Evolutionary conservation across 768 basidiomycete species (phyloP).

Genomic region (Agaricus sinodeliciosus): DNA sequence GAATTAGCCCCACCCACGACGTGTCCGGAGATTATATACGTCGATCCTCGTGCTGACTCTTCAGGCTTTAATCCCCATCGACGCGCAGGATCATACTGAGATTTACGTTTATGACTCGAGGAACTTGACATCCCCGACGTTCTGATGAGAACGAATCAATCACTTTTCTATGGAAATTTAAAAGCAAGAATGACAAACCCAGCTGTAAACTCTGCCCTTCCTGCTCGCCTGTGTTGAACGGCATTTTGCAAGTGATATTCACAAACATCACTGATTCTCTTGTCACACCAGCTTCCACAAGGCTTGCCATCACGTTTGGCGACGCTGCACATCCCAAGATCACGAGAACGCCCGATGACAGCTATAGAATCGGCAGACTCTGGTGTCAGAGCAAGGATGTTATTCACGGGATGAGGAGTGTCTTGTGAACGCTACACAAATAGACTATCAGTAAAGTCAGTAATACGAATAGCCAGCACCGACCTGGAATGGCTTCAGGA

Average conservation of each 20-base stretch:
- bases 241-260: constrained; percentile 88
- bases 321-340: constrained; percentile 83
- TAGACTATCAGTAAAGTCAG: constrained; percentile 2
- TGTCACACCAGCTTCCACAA: constrained; percentile 91
- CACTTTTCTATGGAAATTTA: neutral
- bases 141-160: constrained; percentile 27
- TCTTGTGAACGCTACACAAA: constrained; percentile 35
- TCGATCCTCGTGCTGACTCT: constrained; percentile 36
- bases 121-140: constrained; percentile 66
- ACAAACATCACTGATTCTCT: constrained; percentile 78
- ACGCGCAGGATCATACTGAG: constrained; percentile 58
- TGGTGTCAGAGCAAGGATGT: constrained; percentile 85
- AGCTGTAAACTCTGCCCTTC: constrained; percentile 78
- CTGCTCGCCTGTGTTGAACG: constrained; percentile 65
- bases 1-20: constrained; percentile 45
- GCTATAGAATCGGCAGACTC: constrained; percentile 72
- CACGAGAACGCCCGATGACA: constrained; percentile 80
- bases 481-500: constrained; percentile 85
- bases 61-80: constrained; percentile 72
- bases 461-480: constrained; percentile 13
- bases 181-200: constrained; percentile 46
- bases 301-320: constrained; percentile 70
- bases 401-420: constrained; percentile 68
- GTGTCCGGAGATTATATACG: constrained; percentile 81
- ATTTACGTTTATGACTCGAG: constrained; percentile 43